Percentiles rank a stretch among this genome's conserved stretches.
These are phyloP conservation scores for Blastocystis sp. DNA, from an alignment of 352 stramenopile genomes.

Conservation along the genomic window DNA sequence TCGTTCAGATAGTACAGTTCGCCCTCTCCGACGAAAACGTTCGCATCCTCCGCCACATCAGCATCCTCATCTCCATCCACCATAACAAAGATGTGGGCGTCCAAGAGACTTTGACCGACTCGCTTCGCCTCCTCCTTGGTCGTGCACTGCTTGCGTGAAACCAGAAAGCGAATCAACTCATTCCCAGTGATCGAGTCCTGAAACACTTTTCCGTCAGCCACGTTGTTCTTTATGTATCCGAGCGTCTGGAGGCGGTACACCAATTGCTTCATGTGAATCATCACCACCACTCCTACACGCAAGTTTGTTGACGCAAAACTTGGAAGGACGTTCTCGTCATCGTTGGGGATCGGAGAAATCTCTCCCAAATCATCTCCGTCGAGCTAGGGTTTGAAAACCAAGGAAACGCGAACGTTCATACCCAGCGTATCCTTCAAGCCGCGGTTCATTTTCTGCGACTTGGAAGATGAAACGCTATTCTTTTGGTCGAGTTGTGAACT, in stretches of 20 bases:
- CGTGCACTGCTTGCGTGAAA: neutral
- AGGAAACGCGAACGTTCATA: neutral
- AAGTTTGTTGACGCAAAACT: neutral
- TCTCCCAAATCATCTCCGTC: neutral
- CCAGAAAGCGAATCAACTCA: slow-evolving; percentile 14
- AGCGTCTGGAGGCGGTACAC: slow-evolving; percentile 4
- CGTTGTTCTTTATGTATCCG: slow-evolving; percentile 24
- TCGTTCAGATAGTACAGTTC: slow-evolving; percentile 41
- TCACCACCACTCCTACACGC: neutral
- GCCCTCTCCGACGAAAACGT: neutral
- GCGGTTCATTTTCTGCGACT: no score
- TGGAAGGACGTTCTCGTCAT: neutral
- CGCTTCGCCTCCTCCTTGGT: neutral
- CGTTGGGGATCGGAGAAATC: neutral
- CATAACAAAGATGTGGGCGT: neutral
- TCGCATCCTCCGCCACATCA: neutral
- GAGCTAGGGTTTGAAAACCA: neutral
- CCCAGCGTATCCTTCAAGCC: no score
- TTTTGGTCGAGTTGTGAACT: no score
- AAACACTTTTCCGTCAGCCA: neutral
- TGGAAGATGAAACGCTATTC: no score
- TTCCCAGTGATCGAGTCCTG: slow-evolving; percentile 23
- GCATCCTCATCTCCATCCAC: neutral
- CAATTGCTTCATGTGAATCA: neutral
- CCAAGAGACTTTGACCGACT: neutral